Base-by-base conservation (phyloP, 495 filamentous ascomycete genomes). In the Hypomontagnella submonticulosa region DNA sequence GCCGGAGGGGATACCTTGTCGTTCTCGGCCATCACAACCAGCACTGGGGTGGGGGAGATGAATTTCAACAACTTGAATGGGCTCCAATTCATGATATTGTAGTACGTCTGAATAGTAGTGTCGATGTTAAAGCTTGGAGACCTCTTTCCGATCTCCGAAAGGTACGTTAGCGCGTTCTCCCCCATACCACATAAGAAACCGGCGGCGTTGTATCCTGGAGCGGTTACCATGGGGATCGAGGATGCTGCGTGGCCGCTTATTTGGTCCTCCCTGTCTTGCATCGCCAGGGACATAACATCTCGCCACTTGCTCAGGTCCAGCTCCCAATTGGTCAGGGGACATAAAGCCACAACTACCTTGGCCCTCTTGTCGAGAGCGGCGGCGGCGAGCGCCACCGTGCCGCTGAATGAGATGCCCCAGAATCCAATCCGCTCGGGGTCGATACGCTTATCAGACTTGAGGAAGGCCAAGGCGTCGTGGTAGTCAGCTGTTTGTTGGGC, bases 401-500 rank as follows among this genome's bases (percentile, higher is more conserved):
- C 78, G 4, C 71, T 76, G 49, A 79, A 70, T 4, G 85, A 82
- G 32, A 84, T 71, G 1, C 80, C 78, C 73, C 80, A 87, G 73
- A 86, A 82, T 0, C 19, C 23, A 3, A 83, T 66, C 5, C 81
- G 75, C 0, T n/a, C 1, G 3, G 59, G 7, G 42, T 81, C 75
- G 6, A 81, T 76, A 13, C 34, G 49, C 0, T 77, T 64, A 16
- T 18, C 2, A 61, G 69, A 3, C 27, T 62, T 3, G 33, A 36
- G 8, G 79, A 64, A 79, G 10, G 67, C 79, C 12, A 77, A 33
- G 7, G 74, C 73, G 62, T 83, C 81, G 18, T 66, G 74, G 30
- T 74, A 72, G 51, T 84, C 80, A 34, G 69, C 67, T 0, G 69
- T 66, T 44, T 73, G 66, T 42, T 71, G 68, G 1, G 63, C 4